Conservation (phyloP, 257 asterid genomes). For the Plantago major region DNA sequence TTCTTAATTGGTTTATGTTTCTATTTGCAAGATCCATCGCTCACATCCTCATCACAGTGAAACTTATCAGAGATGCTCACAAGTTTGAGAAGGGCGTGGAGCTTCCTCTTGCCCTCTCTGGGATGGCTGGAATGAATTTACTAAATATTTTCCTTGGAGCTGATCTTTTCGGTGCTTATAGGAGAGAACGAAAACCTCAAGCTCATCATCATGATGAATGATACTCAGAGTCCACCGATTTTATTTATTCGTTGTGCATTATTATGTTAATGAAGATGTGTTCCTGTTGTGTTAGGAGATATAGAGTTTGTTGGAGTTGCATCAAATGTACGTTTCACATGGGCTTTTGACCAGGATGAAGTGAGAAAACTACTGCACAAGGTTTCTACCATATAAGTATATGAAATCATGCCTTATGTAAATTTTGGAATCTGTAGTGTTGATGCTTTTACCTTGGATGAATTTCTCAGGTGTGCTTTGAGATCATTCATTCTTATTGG, state of each 20-base stretch:
- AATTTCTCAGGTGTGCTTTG: not conserved
- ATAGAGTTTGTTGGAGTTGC: not conserved
- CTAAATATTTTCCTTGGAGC: conserved; percentile 61
- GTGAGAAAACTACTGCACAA: not conserved
- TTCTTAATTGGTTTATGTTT: conserved; percentile 62
- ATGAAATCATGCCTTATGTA: not conserved
- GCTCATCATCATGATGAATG: conserved; percentile 36
- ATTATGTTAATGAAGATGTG: conserved; percentile 8
- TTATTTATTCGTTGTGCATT: conserved; percentile 18
- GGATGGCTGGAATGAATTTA: conserved; percentile 91
- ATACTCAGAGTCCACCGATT: conserved; percentile 18
- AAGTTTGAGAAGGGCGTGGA: conserved; percentile 70
- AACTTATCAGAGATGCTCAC: conserved; percentile 65
- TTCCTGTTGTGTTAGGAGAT: conserved; percentile 7
- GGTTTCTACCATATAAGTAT: conserved; percentile 3
- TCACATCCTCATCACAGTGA: conserved; percentile 68
- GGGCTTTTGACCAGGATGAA: conserved; percentile 3
- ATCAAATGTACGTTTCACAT: not conserved
- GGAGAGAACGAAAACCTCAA: conserved; percentile 38
- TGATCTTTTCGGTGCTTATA: conserved; percentile 65
- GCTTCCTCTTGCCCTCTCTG: conserved; percentile 79
- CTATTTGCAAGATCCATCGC: conserved; percentile 50
- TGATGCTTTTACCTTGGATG: not conserved
- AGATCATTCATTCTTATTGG: too few relatives aligned
- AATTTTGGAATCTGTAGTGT: not conserved